phyloP scores from a whole-genome alignment of 2,329 filamentous ascomycete genomes.

The Dactylonectria estremocensis region DNA sequence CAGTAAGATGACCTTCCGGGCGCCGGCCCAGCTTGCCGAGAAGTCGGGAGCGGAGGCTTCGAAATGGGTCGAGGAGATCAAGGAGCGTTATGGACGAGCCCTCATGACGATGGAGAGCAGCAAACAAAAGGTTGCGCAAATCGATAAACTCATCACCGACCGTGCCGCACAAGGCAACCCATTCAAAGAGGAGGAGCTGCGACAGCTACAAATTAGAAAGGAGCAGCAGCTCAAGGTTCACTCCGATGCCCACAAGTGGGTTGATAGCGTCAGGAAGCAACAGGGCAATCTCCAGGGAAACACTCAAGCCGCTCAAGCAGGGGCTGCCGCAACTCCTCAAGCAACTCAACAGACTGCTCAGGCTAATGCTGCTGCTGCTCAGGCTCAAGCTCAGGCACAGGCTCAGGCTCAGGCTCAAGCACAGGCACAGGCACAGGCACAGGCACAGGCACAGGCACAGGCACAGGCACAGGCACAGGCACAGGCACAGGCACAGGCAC shows the following conservation, averaged over 20 bases:
- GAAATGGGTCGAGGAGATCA: slow-evolving; percentile 66
- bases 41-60: slow-evolving; percentile 60
- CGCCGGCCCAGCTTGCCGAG: slow-evolving; percentile 59
- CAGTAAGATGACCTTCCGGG: slow-evolving; percentile 63
- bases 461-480: slow-evolving; percentile 34
- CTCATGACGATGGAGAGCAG: slow-evolving; percentile 66
- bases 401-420: too few relatives aligned
- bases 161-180: slow-evolving; percentile 60
- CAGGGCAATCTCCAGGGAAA: slow-evolving; percentile 55
- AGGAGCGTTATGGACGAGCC: slow-evolving; percentile 63
- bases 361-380: slow-evolving; percentile 26
- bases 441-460: slow-evolving; percentile 33
- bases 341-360: slow-evolving; percentile 35
- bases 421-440: slow-evolving; percentile 19
- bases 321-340: slow-evolving; percentile 46
- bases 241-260: slow-evolving; percentile 63
- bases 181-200: slow-evolving; percentile 64
- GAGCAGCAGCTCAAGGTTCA: slow-evolving; percentile 62
- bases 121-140: slow-evolving; percentile 56
- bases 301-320: slow-evolving; percentile 45
- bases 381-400: too few relatives aligned
- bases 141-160: slow-evolving; percentile 62
- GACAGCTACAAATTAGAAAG: slow-evolving; percentile 60
- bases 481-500: slow-evolving; percentile 32
- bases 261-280: slow-evolving; percentile 64